Evolutionary conservation across 176 grass and related monocot species (phyloP).

Genomic region (Themeda triandra): DNA sequence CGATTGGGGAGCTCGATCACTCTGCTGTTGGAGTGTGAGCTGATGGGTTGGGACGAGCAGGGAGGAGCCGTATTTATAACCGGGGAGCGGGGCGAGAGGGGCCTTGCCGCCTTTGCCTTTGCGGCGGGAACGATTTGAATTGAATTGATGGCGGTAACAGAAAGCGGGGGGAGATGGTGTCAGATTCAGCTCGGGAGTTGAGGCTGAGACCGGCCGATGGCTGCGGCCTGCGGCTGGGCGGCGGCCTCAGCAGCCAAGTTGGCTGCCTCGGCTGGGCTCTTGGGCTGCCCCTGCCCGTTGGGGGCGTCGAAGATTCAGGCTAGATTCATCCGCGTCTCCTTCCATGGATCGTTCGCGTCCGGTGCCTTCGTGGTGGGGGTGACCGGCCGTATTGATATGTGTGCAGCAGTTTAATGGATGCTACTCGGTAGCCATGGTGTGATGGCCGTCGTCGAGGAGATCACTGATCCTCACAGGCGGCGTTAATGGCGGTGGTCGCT

Average conservation of each 20-base stretch:
- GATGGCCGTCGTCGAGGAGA: slow-evolving; percentile 22
- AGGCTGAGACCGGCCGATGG: neutral
- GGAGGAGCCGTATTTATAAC: slow-evolving; percentile 37
- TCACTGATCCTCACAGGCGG: slow-evolving; percentile 19
- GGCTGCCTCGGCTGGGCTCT: slow-evolving; percentile 10
- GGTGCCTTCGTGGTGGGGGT: neutral
- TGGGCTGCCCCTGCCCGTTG: neutral
- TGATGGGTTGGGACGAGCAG: slow-evolving; percentile 29
- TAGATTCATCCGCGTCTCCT: slow-evolving; percentile 27
- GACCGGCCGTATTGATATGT: slow-evolving; percentile 3
- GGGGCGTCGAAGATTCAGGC: slow-evolving; percentile 35
- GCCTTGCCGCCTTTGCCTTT: slow-evolving; percentile 4
- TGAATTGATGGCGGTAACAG: slow-evolving; percentile 47
- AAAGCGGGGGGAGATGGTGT: slow-evolving; percentile 23
- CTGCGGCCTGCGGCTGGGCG: neutral
- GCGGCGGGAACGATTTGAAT: slow-evolving; percentile 44
- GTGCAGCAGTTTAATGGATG: slow-evolving; percentile 46
- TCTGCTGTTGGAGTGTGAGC: slow-evolving; percentile 11
- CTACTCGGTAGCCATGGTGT: slow-evolving; percentile 14
- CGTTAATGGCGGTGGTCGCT: slow-evolving; percentile 38
- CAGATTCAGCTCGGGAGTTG: slow-evolving; percentile 43
- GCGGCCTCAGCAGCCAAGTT: slow-evolving; percentile 29
- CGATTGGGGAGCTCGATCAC: neutral
- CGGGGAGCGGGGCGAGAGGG: neutral
- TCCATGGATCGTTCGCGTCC: neutral